Base-by-base conservation (phyloP, 305 asterid species). In the Fraxinus paxiana region DNA sequence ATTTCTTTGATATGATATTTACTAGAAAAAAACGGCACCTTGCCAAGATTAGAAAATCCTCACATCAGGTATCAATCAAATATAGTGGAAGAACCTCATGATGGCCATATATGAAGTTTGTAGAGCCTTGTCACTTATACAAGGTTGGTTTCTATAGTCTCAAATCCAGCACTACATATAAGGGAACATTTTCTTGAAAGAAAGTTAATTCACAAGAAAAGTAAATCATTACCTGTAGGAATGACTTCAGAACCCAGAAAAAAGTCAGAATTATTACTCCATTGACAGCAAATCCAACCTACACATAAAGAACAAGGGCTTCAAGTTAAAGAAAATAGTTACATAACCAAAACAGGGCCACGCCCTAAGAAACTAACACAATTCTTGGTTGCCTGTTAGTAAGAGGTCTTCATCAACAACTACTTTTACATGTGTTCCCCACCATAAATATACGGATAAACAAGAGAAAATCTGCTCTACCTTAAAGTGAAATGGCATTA, bases 281-380 rank as follows among this genome's bases (percentile, higher is more conserved):
- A 24, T 95, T 90, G 67, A 95, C 97, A 37, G 98, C 93, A 87
- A 95, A 95, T 73, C 94, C 92, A 24, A 95, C 98, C 99, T 93
- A 71, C 48, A 88, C 80, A 41, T 17, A 73, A 67, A 70, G 75
- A 77, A 77, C 35, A 43, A 75, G 28, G 73, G 80, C 46, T 33
- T 51, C 38, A 77, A 72, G 59, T 41, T 41, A 22, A 4, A 43
- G 54, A 43, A 43, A 2, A 2, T 43, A 43, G 54, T 43, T 4
- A 12, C 54, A 43, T 43, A 13, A 4, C 77, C 6, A 35, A 70
- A 70, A 48, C 73, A 0, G 6, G 22, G 41, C n/a, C 80, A 79
- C 7, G 24, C 77, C 33, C 46, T 28, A 63, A 77, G 24, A 38
- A 28, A 48, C 4, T n/a, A 33, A 41, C n/a, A 10, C 30, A 33